Evolutionary conservation across 2,329 filamentous ascomycete species (phyloP).

Genomic region (Cytospora piceae): DNA sequence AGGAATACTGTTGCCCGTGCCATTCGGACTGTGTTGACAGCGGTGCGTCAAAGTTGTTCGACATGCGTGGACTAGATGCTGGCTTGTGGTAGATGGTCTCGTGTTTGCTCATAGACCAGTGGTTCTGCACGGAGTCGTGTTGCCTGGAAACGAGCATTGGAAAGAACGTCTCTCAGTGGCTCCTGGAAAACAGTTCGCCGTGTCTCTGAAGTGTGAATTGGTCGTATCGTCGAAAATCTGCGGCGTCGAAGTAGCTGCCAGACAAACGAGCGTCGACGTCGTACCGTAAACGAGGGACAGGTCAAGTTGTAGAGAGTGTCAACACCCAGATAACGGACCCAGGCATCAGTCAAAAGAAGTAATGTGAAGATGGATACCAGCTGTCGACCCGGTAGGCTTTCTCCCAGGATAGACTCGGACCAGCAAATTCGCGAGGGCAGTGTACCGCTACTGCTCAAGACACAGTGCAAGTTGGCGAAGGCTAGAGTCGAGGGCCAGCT

Average conservation of each 20-base stretch:
- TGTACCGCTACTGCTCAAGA: constrained; percentile 12
- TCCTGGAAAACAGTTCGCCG: constrained; percentile 5
- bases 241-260: constrained; percentile 2
- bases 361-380: constrained; percentile 6
- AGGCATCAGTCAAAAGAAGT: constrained; percentile 1
- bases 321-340: constrained; percentile 5
- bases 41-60: constrained; percentile 57
- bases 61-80: constrained; percentile 57
- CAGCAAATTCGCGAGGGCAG: not conserved
- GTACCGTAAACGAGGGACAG: constrained; percentile 17
- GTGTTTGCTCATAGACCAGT: constrained; percentile 59
- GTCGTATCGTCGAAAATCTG: constrained; percentile 17
- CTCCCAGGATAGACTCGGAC: not conserved
- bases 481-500: constrained; percentile 3
- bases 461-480: constrained; percentile 6
- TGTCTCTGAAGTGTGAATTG: constrained; percentile 12
- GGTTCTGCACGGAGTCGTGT: constrained; percentile 56
- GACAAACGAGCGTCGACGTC: constrained; percentile 21
- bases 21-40: constrained; percentile 60
- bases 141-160: constrained; percentile 62
- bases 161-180: constrained; percentile 36
- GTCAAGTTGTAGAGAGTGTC: constrained; percentile 8
- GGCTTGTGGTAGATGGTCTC: constrained; percentile 50
- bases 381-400: not conserved
- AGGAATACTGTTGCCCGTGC: constrained; percentile 57